Conservation (phyloP, 768 basidiomycete species). For the Boletus patriciae region DNA sequence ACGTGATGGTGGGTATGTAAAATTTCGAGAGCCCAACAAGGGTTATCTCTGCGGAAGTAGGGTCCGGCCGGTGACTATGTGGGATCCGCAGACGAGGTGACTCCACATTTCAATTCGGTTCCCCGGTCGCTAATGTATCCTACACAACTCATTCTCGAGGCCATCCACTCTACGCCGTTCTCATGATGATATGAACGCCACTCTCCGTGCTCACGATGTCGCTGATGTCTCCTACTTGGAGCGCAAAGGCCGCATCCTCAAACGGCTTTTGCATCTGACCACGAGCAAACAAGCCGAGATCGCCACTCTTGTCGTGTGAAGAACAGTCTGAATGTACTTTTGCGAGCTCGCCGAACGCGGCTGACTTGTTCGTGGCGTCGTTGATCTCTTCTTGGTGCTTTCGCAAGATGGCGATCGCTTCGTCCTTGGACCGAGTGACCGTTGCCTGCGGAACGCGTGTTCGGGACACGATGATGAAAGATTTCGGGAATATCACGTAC, state of each 20-base stretch:
- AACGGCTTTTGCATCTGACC: constrained; percentile 98
- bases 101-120: not conserved
- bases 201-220: constrained; percentile 86
- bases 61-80: not conserved
- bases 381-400: constrained; percentile 63
- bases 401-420: constrained; percentile 80
- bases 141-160: not conserved
- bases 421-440: constrained; percentile 85
- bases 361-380: constrained; percentile 37
- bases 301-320: constrained; percentile 77
- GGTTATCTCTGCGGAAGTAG: not conserved
- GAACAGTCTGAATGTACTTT: constrained; percentile 82
- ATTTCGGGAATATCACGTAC: constrained; percentile 39
- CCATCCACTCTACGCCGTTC: constrained; percentile 57
- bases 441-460: constrained; percentile 45
- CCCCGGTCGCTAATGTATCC: not conserved
- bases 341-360: constrained; percentile 79
- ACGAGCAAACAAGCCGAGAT: constrained; percentile 81
- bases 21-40: not conserved
- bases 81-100: too few relatives aligned
- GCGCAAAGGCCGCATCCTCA: constrained; percentile 79
- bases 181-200: constrained; percentile 90
- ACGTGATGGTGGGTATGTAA: not conserved
- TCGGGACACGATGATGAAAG: not conserved
- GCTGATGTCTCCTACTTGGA: constrained; percentile 75